phyloP scores from a whole-genome alignment of 2,329 filamentous ascomycete genomes.

The Colletotrichum euphorbiae region DNA sequence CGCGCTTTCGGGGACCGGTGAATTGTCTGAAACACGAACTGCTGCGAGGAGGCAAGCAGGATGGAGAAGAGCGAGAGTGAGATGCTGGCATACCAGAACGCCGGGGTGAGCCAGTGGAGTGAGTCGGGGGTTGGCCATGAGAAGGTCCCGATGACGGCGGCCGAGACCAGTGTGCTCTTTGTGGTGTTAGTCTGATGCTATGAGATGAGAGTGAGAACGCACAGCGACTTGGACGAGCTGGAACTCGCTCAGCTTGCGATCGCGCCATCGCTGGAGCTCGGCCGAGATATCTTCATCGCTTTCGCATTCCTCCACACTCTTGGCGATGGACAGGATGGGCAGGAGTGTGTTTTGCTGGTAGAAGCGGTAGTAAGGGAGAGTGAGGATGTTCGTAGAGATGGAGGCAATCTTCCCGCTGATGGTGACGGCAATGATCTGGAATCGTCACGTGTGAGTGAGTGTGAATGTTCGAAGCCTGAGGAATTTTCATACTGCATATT shows the following conservation, averaged over 20 bases:
- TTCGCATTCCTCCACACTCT: conserved; percentile 33
- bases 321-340: conserved; percentile 42
- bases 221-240: conserved; percentile 44
- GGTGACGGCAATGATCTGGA: conserved; percentile 30
- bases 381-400: conserved; percentile 40
- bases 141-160: conserved; percentile 46
- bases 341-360: conserved; percentile 45
- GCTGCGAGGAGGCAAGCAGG: conserved; percentile 45
- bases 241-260: conserved; percentile 43
- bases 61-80: conserved; percentile 45
- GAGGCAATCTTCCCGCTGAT: conserved; percentile 31
- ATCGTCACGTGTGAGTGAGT: conserved; percentile 1
- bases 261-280: conserved; percentile 41
- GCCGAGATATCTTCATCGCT: conserved; percentile 36
- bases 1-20: conserved; percentile 37
- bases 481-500: conserved; percentile 18
- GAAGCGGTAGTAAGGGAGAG: conserved; percentile 45
- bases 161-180: conserved; percentile 44
- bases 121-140: conserved; percentile 43
- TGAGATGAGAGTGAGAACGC: conserved; percentile 7
- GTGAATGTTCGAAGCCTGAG: not conserved
- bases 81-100: conserved; percentile 44
- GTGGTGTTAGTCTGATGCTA: not conserved
- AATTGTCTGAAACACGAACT: conserved; percentile 45
- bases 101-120: conserved; percentile 44